Evolutionary conservation across 768 basidiomycete species (phyloP).

Genomic region (Boletus rex-veris): DNA sequence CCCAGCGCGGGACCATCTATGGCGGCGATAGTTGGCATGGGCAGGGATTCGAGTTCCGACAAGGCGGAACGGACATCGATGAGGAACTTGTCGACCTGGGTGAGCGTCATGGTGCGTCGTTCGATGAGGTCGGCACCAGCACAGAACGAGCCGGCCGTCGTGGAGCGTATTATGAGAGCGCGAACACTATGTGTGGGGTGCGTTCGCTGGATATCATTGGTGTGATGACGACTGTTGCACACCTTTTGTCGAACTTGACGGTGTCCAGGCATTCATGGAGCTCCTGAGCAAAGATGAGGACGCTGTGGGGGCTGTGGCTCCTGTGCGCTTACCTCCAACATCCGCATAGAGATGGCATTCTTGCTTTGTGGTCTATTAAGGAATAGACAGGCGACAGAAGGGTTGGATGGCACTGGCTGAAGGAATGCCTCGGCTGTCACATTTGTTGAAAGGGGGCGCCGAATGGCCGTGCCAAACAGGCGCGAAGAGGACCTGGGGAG

Average conservation of each 20-base stretch:
- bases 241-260: constrained; percentile 68
- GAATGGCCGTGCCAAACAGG: neutral
- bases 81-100: constrained; percentile 76
- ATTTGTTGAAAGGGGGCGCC: constrained; percentile 22
- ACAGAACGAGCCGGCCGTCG: constrained; percentile 78
- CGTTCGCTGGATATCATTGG: neutral
- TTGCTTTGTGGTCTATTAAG: constrained; percentile 79
- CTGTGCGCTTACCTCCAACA: constrained; percentile 55
- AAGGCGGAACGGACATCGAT: constrained; percentile 68
- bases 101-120: constrained; percentile 74
- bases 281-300: constrained; percentile 46
- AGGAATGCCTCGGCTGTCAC: constrained; percentile 39
- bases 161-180: constrained; percentile 79
- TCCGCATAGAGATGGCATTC: constrained; percentile 78
- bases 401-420: constrained; percentile 49
- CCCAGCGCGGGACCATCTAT: constrained; percentile 93
- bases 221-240: constrained; percentile 9
- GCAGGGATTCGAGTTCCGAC: constrained; percentile 71
- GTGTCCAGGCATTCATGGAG: constrained; percentile 64
- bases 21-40: constrained; percentile 87
- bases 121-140: constrained; percentile 90
- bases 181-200: constrained; percentile 49
- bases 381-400: constrained; percentile 70
- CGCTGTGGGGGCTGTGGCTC: neutral
- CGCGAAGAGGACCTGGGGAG: neutral